phyloP scores from a whole-genome alignment of 2,329 filamentous ascomycete species.

The Botryotinia narcissicola region DNA sequence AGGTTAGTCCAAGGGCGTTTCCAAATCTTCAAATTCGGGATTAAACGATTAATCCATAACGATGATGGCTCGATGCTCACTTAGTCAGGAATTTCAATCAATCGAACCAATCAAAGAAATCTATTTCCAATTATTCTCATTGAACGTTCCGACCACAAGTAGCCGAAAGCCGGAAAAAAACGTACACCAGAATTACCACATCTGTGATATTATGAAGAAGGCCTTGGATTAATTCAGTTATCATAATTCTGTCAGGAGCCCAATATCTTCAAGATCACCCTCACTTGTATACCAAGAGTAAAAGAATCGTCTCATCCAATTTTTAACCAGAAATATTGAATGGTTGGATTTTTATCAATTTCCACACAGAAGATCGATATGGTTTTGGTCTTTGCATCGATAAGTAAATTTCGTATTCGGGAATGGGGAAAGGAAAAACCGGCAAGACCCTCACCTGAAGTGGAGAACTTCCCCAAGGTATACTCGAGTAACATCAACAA shows the following conservation, averaged over 20 bases:
- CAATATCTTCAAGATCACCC: not conserved
- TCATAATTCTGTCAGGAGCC: not conserved
- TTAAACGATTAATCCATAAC: conserved; percentile 9
- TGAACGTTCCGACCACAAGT: not conserved
- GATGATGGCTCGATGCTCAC: conserved; percentile 17
- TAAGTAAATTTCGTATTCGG: not conserved
- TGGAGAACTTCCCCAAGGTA: not conserved
- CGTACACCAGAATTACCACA: not conserved
- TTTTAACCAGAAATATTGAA: not conserved
- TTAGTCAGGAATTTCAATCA: not conserved
- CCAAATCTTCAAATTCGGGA: conserved; percentile 12
- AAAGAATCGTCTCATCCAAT: rapidly evolving
- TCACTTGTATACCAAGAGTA: rapidly evolving
- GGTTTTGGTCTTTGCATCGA: not conserved
- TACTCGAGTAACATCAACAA: not conserved
- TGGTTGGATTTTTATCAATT: not conserved
- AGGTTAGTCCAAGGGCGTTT: conserved; percentile 11
- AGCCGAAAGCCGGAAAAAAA: conserved; percentile 6
- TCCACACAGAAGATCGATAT: not conserved
- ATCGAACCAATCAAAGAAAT: conserved; percentile 8
- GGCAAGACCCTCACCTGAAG: not conserved
- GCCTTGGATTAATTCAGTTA: too few relatives aligned
- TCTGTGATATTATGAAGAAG: not conserved
- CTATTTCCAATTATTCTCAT: conserved; percentile 4
- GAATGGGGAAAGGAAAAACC: not conserved